phyloP scores from a whole-genome alignment of 2,329 filamentous ascomycete species.

The Stagonosporopsis chrysanthemi region DNA sequence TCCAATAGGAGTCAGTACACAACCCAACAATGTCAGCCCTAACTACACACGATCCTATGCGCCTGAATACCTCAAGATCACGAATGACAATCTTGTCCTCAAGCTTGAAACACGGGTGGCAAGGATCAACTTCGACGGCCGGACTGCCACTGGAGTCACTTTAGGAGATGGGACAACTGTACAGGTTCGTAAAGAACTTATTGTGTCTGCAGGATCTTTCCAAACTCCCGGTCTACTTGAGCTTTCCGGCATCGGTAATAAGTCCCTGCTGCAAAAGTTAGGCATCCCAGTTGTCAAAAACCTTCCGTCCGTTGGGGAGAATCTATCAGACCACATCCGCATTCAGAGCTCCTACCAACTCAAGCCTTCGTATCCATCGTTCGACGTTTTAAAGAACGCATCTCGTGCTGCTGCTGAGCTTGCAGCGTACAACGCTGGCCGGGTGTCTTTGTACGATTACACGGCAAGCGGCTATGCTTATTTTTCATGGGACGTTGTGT shows the following conservation, averaged over 20 bases:
- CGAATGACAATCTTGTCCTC: conserved; percentile 54
- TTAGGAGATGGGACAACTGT: conserved; percentile 41
- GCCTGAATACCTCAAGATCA: conserved; percentile 55
- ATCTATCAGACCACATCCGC: conserved; percentile 45
- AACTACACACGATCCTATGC: conserved; percentile 60
- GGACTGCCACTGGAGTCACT: conserved; percentile 42
- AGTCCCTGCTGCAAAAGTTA: conserved; percentile 22
- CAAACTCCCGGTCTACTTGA: conserved; percentile 38
- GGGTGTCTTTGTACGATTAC: conserved; percentile 52
- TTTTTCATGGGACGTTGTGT: conserved; percentile 52
- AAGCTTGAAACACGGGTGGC: conserved; percentile 48
- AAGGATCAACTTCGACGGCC: conserved; percentile 49
- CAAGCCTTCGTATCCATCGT: conserved; percentile 33
- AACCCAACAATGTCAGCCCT: conserved; percentile 58
- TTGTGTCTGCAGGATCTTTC: conserved; percentile 38
- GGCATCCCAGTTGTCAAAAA: conserved; percentile 31
- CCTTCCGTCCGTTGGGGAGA: conserved; percentile 37
- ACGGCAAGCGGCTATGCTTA: conserved; percentile 53
- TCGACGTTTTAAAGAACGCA: conserved; percentile 35
- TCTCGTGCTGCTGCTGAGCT: conserved; percentile 51
- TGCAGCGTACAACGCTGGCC: conserved; percentile 44
- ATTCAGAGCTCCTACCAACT: conserved; percentile 35
- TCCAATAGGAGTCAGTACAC: conserved; percentile 59
- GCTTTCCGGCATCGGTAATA: conserved; percentile 35
- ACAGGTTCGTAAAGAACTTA: conserved; percentile 40